These are phyloP conservation scores for Populus simonii DNA, from an alignment of 345 rosid genomes.

Conservation along the genomic window DNA sequence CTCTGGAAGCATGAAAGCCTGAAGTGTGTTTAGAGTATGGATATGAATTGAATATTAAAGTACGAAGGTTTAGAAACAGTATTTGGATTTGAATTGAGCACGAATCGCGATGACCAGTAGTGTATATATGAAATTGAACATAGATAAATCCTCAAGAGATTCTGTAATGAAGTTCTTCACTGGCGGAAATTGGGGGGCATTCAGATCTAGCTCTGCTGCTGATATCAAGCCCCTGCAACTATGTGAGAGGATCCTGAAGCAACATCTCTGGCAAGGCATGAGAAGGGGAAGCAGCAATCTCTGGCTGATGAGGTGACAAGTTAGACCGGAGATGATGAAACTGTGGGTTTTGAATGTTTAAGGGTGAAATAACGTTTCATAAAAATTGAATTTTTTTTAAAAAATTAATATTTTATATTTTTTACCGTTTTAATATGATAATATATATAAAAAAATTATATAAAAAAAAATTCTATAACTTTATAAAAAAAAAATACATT, in stretches of 20 bases:
- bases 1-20: neutral
- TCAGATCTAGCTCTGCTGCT: constrained; percentile 64
- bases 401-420: too few relatives aligned
- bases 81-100: neutral
- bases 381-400: too few relatives aligned
- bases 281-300: neutral
- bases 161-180: constrained; percentile 35
- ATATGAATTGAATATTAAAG: too few relatives aligned
- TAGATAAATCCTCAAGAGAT: neutral
- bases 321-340: constrained; percentile 45
- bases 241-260: constrained; percentile 68
- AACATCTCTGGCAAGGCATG: constrained; percentile 47
- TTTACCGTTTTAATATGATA: too few relatives aligned
- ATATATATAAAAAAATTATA: too few relatives aligned
- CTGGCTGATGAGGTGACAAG: constrained; percentile 23
- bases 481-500: too few relatives aligned
- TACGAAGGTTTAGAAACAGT: too few relatives aligned
- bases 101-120: neutral
- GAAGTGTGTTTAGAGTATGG: neutral
- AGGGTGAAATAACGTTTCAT: constrained; percentile 1
- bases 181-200: constrained; percentile 60
- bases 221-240: constrained; percentile 83
- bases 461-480: too few relatives aligned
- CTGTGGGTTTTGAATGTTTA: constrained; percentile 47
- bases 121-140: neutral